Evolutionary conservation across 306 rosid genomes (phyloP).

Genomic region (Vigna angularis): DNA sequence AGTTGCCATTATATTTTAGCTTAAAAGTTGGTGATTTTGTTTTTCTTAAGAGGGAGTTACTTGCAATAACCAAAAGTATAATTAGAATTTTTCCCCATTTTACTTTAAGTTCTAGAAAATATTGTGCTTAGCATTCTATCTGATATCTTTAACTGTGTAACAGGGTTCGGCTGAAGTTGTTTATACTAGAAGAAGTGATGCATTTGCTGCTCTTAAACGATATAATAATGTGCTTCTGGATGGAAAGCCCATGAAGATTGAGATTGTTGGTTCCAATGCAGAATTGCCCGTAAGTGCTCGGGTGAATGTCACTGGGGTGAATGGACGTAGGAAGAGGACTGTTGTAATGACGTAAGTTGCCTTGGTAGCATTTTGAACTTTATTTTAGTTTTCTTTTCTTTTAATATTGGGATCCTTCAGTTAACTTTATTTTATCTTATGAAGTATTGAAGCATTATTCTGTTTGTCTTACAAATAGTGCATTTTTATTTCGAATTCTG

Average conservation of each 20-base stretch:
- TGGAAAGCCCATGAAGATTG: conserved; percentile 96
- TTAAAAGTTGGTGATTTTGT: background rate
- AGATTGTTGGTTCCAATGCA: conserved; percentile 75
- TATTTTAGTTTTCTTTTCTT: background rate
- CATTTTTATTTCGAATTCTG: background rate
- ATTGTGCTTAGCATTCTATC: background rate
- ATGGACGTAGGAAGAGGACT: conserved; percentile 86
- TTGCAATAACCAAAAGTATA: too few relatives aligned
- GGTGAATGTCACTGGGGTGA: conserved; percentile 79
- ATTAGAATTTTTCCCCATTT: background rate
- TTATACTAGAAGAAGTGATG: conserved; percentile 90
- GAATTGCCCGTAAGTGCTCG: conserved; percentile 81
- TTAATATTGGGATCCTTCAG: background rate
- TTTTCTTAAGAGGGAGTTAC: background rate
- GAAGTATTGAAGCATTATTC: background rate
- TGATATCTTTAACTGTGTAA: conserved; percentile 11
- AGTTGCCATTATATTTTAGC: background rate
- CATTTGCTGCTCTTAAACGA: conserved; percentile 90
- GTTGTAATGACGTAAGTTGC: conserved; percentile 80
- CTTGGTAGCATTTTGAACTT: background rate
- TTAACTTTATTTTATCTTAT: background rate
- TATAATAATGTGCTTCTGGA: conserved; percentile 90
- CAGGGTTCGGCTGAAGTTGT: conserved; percentile 99
- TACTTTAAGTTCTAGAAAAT: background rate
- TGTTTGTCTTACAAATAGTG: background rate